These are phyloP conservation scores for Pseudoperonospora humuli DNA, from an alignment of 352 stramenopile species.

Conservation along the genomic window DNA sequence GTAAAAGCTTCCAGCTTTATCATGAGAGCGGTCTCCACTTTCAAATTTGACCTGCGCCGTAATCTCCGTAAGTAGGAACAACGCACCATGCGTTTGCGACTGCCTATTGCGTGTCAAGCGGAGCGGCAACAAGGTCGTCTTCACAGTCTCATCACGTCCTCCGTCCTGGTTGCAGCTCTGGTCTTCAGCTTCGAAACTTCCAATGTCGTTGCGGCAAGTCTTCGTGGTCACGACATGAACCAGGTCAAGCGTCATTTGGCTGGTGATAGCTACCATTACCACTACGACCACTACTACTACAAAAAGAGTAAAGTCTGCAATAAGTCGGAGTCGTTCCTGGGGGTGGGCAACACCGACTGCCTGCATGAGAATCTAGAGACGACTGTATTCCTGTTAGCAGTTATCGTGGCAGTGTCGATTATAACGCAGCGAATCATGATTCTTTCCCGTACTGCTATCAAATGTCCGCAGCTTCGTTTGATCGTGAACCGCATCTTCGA, in stretches of 20 bases:
- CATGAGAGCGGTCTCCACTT: too few species aligned
- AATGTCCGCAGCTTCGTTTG: conserved; percentile 69
- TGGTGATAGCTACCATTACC: conserved; percentile 1
- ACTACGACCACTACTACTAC: too few species aligned
- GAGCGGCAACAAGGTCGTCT: conserved; percentile 10
- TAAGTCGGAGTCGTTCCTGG: conserved; percentile 57
- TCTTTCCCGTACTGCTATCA: conserved; percentile 40
- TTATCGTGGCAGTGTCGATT: conserved; percentile 74
- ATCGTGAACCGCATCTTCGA: conserved; percentile 85
- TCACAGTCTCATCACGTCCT: conserved; percentile 8
- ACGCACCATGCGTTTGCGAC: too few species aligned
- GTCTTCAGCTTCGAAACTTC: conserved; percentile 7
- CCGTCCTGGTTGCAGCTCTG: conserved; percentile 6
- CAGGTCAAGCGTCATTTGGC: conserved; percentile 8
- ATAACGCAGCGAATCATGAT: conserved; percentile 50
- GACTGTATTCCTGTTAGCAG: conserved; percentile 60
- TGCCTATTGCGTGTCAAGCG: too few species aligned
- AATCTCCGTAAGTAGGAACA: too few species aligned
- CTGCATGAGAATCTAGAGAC: conserved; percentile 65
- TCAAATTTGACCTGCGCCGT: too few species aligned
- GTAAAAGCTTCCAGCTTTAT: too few species aligned
- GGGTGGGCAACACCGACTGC: conserved; percentile 77
- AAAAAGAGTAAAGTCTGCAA: conserved; percentile 30
- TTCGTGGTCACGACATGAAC: not conserved
- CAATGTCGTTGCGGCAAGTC: conserved; percentile 3